These are phyloP conservation scores for Phytophthora megakarya DNA, from an alignment of 352 stramenopile species.

Conservation along the genomic window DNA sequence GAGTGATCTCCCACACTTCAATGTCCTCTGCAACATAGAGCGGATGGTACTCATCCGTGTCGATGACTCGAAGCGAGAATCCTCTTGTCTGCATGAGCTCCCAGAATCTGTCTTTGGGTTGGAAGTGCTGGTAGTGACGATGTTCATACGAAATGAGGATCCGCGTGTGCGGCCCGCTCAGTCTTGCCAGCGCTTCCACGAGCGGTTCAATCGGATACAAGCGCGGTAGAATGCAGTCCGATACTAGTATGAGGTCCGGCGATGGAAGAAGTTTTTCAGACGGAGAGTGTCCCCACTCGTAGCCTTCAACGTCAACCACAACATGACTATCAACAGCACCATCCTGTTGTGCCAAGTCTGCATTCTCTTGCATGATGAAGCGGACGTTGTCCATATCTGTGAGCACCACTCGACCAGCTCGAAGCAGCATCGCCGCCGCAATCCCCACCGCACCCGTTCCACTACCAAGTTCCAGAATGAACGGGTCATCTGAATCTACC, in stretches of 20 bases:
- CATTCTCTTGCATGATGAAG: slow-evolving; percentile 92
- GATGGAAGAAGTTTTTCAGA: slow-evolving; percentile 37
- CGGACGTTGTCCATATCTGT: slow-evolving; percentile 92
- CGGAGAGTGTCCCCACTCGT: slow-evolving; percentile 88
- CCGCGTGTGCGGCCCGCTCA: slow-evolving; percentile 54
- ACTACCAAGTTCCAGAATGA: slow-evolving; percentile 91
- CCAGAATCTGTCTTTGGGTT: slow-evolving; percentile 84
- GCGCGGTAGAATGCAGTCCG: slow-evolving; percentile 95
- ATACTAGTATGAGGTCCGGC: slow-evolving; percentile 90
- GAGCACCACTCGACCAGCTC: slow-evolving; percentile 73
- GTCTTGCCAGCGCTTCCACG: slow-evolving; percentile 84
- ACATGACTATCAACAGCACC: slow-evolving; percentile 33
- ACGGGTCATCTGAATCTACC: slow-evolving; percentile 23
- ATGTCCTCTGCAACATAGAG: slow-evolving; percentile 86
- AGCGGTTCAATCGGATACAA: slow-evolving; percentile 96
- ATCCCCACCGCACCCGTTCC: slow-evolving; percentile 93
- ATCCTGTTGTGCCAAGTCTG: slow-evolving; percentile 43
- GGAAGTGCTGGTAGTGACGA: slow-evolving; percentile 79
- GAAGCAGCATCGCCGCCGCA: slow-evolving; percentile 86
- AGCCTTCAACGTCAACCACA: slow-evolving; percentile 74
- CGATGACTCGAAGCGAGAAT: slow-evolving; percentile 62
- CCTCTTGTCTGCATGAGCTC: slow-evolving; percentile 54
- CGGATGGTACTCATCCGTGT: slow-evolving; percentile 65
- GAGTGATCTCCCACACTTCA: slow-evolving; percentile 83
- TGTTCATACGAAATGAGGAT: slow-evolving; percentile 91